Conservation (phyloP, 768 basidiomycete genomes). For the Epithele typhae region DNA sequence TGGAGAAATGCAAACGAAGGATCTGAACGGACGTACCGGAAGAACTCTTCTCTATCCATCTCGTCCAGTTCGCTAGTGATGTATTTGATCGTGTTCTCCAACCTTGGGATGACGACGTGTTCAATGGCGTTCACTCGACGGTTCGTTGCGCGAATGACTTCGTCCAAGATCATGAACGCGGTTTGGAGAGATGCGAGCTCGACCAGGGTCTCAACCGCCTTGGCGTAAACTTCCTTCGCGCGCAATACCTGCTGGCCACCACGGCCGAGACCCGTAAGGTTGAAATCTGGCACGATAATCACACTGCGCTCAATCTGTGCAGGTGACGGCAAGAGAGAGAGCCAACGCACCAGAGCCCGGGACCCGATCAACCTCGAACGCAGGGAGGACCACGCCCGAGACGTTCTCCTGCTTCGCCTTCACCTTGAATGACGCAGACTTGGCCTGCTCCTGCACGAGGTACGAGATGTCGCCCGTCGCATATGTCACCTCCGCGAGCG, state of each 20-base stretch:
- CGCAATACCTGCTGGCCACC: constrained; percentile 95
- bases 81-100: constrained; percentile 98
- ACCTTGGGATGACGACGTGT: constrained; percentile 89
- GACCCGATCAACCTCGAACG: constrained; percentile 89
- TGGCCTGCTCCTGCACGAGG: constrained; percentile 95
- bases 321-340: not conserved
- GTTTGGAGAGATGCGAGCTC: constrained; percentile 97
- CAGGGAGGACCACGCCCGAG: constrained; percentile 91
- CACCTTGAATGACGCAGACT: constrained; percentile 87
- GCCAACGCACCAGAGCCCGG: constrained; percentile 65
- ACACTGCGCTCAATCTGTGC: too few relatives aligned
- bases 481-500: constrained; percentile 98
- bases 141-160: constrained; percentile 99
- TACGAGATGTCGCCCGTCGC: constrained; percentile 97
- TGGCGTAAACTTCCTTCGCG: constrained; percentile 96
- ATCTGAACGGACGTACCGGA: constrained; percentile 46
- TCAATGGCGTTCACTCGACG: constrained; percentile 98
- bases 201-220: constrained; percentile 94
- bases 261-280: constrained; percentile 92
- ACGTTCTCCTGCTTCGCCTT: constrained; percentile 98
- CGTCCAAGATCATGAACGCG: constrained; percentile 97
- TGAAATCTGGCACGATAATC: constrained; percentile 65
- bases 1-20: not conserved
- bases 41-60: constrained; percentile 96
- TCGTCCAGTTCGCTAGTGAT: constrained; percentile 97